Evolutionary conservation across 257 asterid genomes (phyloP), one percentile per base, ranked within the genome.

Genomic region (Ocimum tenuiflorum): DNA sequence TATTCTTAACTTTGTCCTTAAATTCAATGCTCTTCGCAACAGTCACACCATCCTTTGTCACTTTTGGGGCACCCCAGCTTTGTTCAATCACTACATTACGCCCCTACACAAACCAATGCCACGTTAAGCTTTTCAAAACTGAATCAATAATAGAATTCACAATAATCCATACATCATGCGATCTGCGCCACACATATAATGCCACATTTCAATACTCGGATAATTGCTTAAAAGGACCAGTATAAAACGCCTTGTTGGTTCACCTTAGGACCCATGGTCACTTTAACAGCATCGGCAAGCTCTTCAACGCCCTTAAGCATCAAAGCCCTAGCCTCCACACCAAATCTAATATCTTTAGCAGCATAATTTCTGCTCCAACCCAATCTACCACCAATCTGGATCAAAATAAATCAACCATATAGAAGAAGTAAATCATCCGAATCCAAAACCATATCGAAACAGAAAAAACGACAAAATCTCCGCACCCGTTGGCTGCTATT

Each of bases 21-120:
- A 92, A 92, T n/a, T 92, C 97, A 62, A 92, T 83, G 80, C 96
- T 92, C 58, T 92, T 92, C 0, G 98, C 98, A 20, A 92, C 98
- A 0, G 98, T 92, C 17, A 92, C 97, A 54, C 98, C 98, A 65
- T 92, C 98, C 84, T 92, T 92, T 35, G 98, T 92, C 72, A 92
- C 97, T 75, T 92, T 92, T 27, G 98, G 98, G 58, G 96, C 98
- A 65, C 98, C 98, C 87, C 92, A 89, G 47, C 97, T 92, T 87
- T 92, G 97, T 73, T 92, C 98, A 68, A 92, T 83, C 67, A 92
- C 95, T 38, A 92, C 98, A 70, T 80, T 84, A 17, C 97, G 96
- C n/a, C 97, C 98, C 98, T 92, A 48, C 24, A 70, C 18, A 15
- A 58, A 61, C 38, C 18, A 63, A 76, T 42, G 35, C n/a, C 9